phyloP scores from a whole-genome alignment of 2,329 filamentous ascomycete species.

The Aspergillus thermomutatus region DNA sequence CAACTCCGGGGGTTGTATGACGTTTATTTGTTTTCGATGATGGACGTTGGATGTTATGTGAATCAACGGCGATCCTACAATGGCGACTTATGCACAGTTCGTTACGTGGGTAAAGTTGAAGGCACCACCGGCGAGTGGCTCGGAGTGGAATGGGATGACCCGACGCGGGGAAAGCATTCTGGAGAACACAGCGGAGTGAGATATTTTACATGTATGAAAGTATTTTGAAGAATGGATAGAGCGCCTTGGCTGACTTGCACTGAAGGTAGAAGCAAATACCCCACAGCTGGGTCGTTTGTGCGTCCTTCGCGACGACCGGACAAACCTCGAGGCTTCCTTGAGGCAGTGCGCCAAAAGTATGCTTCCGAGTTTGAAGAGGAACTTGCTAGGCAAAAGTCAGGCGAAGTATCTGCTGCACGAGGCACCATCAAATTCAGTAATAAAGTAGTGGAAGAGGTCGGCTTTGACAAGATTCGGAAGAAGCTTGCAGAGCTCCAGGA shows the following conservation, averaged over 20 bases:
- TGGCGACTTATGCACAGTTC: slow-evolving; percentile 74
- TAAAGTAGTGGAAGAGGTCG: slow-evolving; percentile 89
- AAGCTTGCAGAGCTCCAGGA: slow-evolving; percentile 75
- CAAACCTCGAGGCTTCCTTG: slow-evolving; percentile 66
- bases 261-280: slow-evolving; percentile 58
- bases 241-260: slow-evolving; percentile 12
- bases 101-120: slow-evolving; percentile 73
- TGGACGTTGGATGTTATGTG: slow-evolving; percentile 38
- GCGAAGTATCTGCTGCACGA: slow-evolving; percentile 14
- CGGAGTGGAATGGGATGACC: slow-evolving; percentile 95
- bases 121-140: slow-evolving; percentile 80
- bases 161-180: slow-evolving; percentile 81
- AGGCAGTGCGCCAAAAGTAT: slow-evolving; percentile 82
- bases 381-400: slow-evolving; percentile 7
- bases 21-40: not conserved
- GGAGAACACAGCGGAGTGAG: slow-evolving; percentile 73
- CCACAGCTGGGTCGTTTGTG: slow-evolving; percentile 81
- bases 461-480: slow-evolving; percentile 86
- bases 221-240: not conserved
- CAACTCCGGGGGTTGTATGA: not conserved
- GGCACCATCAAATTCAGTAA: slow-evolving; percentile 67
- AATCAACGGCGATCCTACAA: slow-evolving; percentile 80
- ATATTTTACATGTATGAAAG: slow-evolving; percentile 73
- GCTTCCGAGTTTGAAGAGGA: slow-evolving; percentile 55
- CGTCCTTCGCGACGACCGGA: slow-evolving; percentile 72